Evolutionary conservation across 2,329 filamentous ascomycete genomes (phyloP), one percentile per base, ranked within the genome.

Genomic region (Colletotrichum sansevieriae): DNA sequence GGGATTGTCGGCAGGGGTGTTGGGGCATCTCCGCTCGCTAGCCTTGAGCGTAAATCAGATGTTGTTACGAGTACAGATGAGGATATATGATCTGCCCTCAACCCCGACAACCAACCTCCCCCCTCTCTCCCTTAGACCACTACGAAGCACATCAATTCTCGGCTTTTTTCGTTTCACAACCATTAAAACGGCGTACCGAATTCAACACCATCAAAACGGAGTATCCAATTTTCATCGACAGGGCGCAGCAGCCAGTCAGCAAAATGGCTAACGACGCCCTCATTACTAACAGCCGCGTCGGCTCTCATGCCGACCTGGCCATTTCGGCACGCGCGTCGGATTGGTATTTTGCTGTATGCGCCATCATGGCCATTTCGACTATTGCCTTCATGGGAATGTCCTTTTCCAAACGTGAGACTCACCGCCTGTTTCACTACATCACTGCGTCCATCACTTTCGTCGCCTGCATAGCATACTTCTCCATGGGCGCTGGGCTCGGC

Each of bases 401-500:
- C 2, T 79, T 85, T 64, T 82, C 77, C n/a, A 88, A 87, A 74
- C 84, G 85, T 4, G 83, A 87, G 52, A 76, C 79, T 13, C 82
- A 89, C 59, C 86, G 88, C 22, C 75, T 90, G 55, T 91, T 91
- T 79, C 87, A 91, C 78, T 90, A 90, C 80, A 87, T 91, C 74
- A 89, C 87, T 1, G 85, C 87, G 1, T 78, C 79, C 11, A 85
- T 90, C 66, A 86, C 86, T 35, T 82, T 88, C 65, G 84, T 89
- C 8, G 87, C 88, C 2, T 81, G 84, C 44, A 88, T 91, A 71
- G 83, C 88, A 13, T 91, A 91, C 79, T 92, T 89, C 79, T 83
- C 85, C 71, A 90, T 91, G 88, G 89, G 83, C n/a, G 87, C 88
- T 10, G 88, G 90, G 73, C 80, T 92, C 1, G 90, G 90, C 39